Evolutionary conservation across 2,329 filamentous ascomycete species (phyloP), one percentile per base, ranked within the genome.

Genomic region (Ceratocystis destructans): DNA sequence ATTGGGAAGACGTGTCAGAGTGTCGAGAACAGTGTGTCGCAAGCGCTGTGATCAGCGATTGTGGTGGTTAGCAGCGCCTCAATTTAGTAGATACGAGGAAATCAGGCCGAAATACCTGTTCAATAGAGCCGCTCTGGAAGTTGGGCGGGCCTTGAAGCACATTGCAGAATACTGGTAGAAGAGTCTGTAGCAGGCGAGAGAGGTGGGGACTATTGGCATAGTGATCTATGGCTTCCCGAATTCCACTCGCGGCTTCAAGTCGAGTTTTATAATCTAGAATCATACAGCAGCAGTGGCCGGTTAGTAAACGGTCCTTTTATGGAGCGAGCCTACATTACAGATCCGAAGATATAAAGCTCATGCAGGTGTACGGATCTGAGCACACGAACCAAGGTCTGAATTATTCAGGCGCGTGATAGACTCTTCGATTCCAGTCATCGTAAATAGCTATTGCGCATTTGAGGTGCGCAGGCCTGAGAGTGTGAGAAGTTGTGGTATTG

Each of bases 1-100:
- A 76, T 91, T 81, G 5, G 85, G 85, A 59, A 99, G 77, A 69
- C 94, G 86, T 76, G 97, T 91, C 37, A 99, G 81, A 71, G 96
- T 96, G 76, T 99, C 95, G 71, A 99, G 87, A 62, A 96, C 83
- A 74, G 89, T 95, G 74, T 94, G 94, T 70, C 94, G 90, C 70
- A 99, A 80, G 83, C 91, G 95, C 86, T 90, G 71, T 50, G 31
- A 66, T 20, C 5, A 1, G 17, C 1, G 64, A 74, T 67, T 74
- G 17, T 6, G 1, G 12, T 1, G 65, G 74, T 67, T 74, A 71
- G 61, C 10, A 63, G 61, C 37, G 50, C 45, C 37, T 33, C 41
- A 2, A 2, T 15, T 3, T 5, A 57, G 61, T 10, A 17, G 4
- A 33, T 22, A 28, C 22, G 12, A 50, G 22, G 15, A 17, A 10